phyloP scores from a whole-genome alignment of 2,329 filamentous ascomycete species.

The Pseudogymnoascus pannorum region DNA sequence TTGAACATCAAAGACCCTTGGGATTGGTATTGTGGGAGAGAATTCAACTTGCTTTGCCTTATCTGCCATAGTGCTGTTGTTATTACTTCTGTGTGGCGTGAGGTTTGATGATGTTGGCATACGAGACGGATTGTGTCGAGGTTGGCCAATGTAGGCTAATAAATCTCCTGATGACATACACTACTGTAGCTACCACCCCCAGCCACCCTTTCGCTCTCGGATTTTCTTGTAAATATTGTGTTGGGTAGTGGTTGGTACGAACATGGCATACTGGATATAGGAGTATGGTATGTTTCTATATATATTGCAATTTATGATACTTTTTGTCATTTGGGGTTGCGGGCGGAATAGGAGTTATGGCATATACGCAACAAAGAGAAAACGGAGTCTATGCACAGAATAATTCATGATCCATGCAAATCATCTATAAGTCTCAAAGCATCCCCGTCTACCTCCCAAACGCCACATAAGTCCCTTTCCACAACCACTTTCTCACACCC shows the following conservation, averaged over 20 bases:
- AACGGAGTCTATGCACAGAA: not conserved
- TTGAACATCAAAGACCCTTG: not conserved
- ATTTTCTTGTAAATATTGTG: too few species aligned
- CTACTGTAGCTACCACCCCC: too few species aligned
- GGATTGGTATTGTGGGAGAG: not conserved
- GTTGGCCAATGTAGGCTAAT: not conserved
- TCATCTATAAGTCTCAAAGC: not conserved
- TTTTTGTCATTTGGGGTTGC: not conserved
- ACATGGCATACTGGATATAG: not conserved
- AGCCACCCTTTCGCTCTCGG: too few species aligned
- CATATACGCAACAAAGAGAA: not conserved
- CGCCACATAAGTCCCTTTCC: not conserved
- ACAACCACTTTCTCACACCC: not conserved
- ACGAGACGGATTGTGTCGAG: not conserved
- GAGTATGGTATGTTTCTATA: not conserved
- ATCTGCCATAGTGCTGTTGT: not conserved
- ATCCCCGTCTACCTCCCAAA: conserved; percentile 3
- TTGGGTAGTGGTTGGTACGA: too few species aligned
- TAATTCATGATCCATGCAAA: conserved; percentile 2
- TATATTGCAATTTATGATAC: not conserved
- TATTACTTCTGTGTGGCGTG: not conserved
- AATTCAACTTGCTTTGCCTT: not conserved
- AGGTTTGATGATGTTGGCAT: not conserved
- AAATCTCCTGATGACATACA: not conserved
- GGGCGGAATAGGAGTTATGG: not conserved